Percentiles rank a stretch among this genome's conserved stretches.
Conservation (phyloP, 163 green algal species). For the Scenedesmus sp. region DNA sequence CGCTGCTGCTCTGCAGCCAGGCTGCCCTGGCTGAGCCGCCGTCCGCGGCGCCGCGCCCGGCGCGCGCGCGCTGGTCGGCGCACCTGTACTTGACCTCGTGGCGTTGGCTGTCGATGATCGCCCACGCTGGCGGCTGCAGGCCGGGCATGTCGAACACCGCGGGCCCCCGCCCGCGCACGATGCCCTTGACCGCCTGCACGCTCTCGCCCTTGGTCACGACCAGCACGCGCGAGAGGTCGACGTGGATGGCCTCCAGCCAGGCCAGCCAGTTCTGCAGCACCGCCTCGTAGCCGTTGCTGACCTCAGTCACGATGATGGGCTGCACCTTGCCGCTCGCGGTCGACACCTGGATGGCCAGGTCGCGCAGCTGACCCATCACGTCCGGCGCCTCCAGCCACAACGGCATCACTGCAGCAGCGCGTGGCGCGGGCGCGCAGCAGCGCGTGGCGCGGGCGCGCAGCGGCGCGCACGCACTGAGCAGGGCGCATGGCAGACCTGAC, state of each 20-base stretch:
- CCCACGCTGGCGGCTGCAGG: background rate
- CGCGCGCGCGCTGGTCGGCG: too few relatives aligned
- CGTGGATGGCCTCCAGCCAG: background rate
- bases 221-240: background rate
- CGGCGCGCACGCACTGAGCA: too few relatives aligned
- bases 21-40: too few relatives aligned
- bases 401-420: slow-evolving; percentile 1
- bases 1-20: too few relatives aligned
- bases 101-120: background rate
- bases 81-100: background rate
- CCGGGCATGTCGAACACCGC: slow-evolving; percentile 4
- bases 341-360: background rate
- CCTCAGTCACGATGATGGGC: slow-evolving; percentile 4
- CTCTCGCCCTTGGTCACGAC: background rate
- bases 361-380: background rate
- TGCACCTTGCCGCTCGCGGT: too few relatives aligned
- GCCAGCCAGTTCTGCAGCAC: slow-evolving; percentile 2
- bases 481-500: background rate
- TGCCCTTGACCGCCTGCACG: background rate
- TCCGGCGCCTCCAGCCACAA: background rate
- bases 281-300: slow-evolving; percentile 1
- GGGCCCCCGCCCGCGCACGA: background rate
- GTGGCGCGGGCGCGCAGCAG: too few relatives aligned
- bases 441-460: background rate
- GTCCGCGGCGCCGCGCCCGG: too few relatives aligned